Evolutionary conservation across 768 basidiomycete species (phyloP), one percentile per base, ranked within the genome.

Genomic region (Dioszegia aurantiaca): DNA sequence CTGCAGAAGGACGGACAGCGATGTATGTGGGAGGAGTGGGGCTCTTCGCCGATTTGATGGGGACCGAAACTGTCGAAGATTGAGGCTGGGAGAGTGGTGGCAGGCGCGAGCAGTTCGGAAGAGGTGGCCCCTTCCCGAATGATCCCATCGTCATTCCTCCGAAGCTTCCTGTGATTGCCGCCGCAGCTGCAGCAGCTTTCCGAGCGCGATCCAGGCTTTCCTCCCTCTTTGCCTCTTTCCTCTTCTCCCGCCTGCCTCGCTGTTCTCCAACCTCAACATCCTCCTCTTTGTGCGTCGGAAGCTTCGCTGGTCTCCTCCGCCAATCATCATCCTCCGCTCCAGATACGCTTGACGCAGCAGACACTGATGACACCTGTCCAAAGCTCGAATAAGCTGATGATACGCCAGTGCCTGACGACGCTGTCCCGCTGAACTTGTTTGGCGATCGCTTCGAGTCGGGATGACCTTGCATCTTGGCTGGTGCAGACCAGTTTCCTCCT

Each of bases 351-450:
- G 63, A 65, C 6, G 67, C 69, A 5, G 62, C 67, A 42, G 63
- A 47, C 16, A 30, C 46, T 3, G 26, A 64, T 1, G 65, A 66
- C 2, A 67, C 31, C 14, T 53, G 62, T 8, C 62, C 69, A 46
- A 67, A 68, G 31, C 61, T 60, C 42, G 59, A 59, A 23, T 65
- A 33, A 8, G 63, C 62, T 16, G 55, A 51, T 14, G 59, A 54
- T 11, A 61, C 23, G 12, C 11, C 19, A 3, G 44, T 67, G 5
- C 59, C 60, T 28, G 65, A 60, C 5, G 55, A 49, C 3, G 39
- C 46, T 11, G 47, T 53, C 79, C 88, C 87, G 59, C 73, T 85
- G 76, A 89, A 88, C 37, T 87, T 88, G 73, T 87, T 54, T 88
- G 51, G 51, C 14, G 39, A 53, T 19, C 39, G 3, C 83, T 80